These are phyloP conservation scores for Dipteronia sinensis DNA, from an alignment of 345 rosid genomes.

Conservation along the genomic window DNA sequence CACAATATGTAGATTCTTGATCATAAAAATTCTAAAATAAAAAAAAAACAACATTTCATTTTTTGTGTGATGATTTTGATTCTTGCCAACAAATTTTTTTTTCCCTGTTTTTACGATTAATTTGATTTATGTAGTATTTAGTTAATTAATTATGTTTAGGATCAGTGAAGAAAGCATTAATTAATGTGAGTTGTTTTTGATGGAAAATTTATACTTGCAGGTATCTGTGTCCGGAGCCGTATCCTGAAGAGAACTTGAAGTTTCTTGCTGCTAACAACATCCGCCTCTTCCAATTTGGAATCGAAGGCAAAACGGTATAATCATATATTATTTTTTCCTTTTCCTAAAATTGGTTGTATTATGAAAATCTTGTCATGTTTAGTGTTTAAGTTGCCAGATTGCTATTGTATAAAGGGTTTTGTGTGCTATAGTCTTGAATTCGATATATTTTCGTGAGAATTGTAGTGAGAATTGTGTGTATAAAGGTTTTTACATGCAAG, in stretches of 20 bases:
- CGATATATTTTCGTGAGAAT: too few species aligned
- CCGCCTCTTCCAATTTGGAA: conserved; percentile 72
- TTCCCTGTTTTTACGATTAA: not conserved
- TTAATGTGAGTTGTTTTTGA: conserved; percentile 1
- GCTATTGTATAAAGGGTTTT: not conserved
- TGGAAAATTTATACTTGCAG: conserved; percentile 36
- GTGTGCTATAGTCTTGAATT: too few species aligned
- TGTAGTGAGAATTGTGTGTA: too few species aligned
- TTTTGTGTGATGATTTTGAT: not conserved
- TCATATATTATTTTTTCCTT: not conserved
- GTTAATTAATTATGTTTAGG: not conserved
- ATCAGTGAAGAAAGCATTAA: not conserved
- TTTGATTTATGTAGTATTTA: not conserved
- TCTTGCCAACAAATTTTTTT: not conserved
- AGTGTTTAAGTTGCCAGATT: not conserved
- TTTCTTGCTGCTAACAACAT: conserved; percentile 57
- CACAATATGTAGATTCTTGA: too few species aligned
- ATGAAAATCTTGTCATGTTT: not conserved
- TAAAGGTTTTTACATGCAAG: too few species aligned
- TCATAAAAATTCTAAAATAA: too few species aligned
- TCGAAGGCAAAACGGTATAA: conserved; percentile 76
- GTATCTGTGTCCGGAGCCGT: conserved; percentile 81
- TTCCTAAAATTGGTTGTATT: not conserved
- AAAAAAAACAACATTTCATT: too few species aligned
- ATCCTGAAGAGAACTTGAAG: conserved; percentile 68